Evolutionary conservation across 2,329 filamentous ascomycete species (phyloP).

Genomic region (Colletotrichum sp.): DNA sequence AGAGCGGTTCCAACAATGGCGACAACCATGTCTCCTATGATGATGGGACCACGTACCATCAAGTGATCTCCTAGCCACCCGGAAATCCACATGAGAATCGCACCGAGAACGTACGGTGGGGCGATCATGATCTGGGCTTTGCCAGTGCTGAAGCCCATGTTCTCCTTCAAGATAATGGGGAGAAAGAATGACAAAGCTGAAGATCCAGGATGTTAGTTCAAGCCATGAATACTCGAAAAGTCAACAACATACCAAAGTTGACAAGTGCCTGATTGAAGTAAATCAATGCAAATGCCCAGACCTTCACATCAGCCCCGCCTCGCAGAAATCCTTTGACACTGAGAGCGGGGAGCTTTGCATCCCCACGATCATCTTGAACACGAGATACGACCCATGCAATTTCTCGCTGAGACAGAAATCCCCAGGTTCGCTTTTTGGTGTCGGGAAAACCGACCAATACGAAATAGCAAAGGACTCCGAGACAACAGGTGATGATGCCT

Average conservation of each 20-base stretch:
- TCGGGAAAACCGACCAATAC: slow-evolving; percentile 82
- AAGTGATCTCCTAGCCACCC: slow-evolving; percentile 72
- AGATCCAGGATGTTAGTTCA: slow-evolving; percentile 37
- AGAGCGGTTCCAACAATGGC: slow-evolving; percentile 71
- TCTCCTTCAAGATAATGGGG: slow-evolving; percentile 57
- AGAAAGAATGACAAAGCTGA: slow-evolving; percentile 57
- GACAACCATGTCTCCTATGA: slow-evolving; percentile 64
- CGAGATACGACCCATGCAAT: slow-evolving; percentile 71
- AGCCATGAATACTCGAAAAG: neutral
- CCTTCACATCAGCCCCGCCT: slow-evolving; percentile 78
- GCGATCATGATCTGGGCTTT: slow-evolving; percentile 62
- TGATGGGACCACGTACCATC: slow-evolving; percentile 66
- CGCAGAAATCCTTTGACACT: slow-evolving; percentile 72
- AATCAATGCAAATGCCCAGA: slow-evolving; percentile 51
- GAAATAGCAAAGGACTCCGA: slow-evolving; percentile 49
- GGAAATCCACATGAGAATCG: slow-evolving; percentile 64
- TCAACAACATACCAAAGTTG: slow-evolving; percentile 5
- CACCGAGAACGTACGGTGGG: slow-evolving; percentile 64
- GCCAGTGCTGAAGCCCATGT: slow-evolving; percentile 30
- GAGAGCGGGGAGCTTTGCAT: slow-evolving; percentile 70
- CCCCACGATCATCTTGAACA: slow-evolving; percentile 68
- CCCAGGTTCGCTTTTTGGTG: slow-evolving; percentile 51
- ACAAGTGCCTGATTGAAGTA: slow-evolving; percentile 33
- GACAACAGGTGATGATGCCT: slow-evolving; percentile 58
- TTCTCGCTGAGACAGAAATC: slow-evolving; percentile 70